phyloP scores from a whole-genome alignment of 371 early-diverging fungal genomes.

The Mucor plumbeus region DNA sequence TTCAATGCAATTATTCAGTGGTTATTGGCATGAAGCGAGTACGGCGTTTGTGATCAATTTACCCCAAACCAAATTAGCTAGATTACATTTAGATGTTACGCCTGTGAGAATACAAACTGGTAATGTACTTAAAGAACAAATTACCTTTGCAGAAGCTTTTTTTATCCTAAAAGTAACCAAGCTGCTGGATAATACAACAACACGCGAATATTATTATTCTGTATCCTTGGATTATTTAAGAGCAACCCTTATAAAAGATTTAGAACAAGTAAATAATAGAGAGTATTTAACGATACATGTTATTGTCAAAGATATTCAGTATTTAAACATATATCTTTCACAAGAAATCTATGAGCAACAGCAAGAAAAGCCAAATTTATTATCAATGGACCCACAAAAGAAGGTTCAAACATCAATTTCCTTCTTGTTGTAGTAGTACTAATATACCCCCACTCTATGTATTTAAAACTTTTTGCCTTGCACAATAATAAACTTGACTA shows the following conservation, averaged over 20 bases:
- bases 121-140: background rate
- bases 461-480: background rate
- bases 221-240: constrained; percentile 9
- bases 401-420: constrained; percentile 8
- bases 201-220: background rate
- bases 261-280: background rate
- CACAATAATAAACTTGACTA: background rate
- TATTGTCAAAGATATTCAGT: background rate
- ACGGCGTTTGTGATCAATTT: background rate
- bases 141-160: background rate
- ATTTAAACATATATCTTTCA: constrained; percentile 3
- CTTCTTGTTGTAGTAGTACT: background rate
- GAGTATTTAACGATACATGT: constrained; percentile 2
- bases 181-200: background rate
- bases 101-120: constrained; percentile 10
- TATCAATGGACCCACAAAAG: constrained; percentile 8
- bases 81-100: constrained; percentile 18
- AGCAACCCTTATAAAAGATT: background rate
- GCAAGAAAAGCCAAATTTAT: background rate
- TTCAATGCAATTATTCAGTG: constrained; percentile 11
- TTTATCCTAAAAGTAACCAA: constrained; percentile 14
- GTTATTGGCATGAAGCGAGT: constrained; percentile 2
- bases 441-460: background rate
- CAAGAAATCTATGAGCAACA: constrained; percentile 9
- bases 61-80: background rate